Evolutionary conservation across 345 rosid species (phyloP).

Genomic region (Citrus australasica): DNA sequence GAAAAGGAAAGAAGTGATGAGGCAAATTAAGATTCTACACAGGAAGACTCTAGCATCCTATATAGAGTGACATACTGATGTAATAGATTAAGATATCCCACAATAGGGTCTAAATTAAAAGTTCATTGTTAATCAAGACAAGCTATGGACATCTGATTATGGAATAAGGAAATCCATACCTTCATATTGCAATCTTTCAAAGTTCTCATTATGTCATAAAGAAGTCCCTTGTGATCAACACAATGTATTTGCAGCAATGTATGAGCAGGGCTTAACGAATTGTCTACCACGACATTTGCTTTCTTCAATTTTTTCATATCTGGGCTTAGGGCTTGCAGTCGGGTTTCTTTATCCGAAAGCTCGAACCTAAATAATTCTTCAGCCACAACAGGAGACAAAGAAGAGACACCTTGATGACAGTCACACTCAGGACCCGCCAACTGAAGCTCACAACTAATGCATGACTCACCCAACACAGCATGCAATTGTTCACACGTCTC

Average conservation of each 20-base stretch:
- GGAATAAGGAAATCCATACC: constrained; percentile 34
- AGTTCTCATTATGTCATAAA: constrained; percentile 76
- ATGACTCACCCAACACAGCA: constrained; percentile 64
- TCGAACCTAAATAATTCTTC: constrained; percentile 57
- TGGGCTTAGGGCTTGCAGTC: constrained; percentile 54
- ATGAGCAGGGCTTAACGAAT: constrained; percentile 72
- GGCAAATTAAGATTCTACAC: too few species aligned
- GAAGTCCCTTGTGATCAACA: constrained; percentile 73
- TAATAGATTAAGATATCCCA: background rate
- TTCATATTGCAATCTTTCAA: constrained; percentile 73
- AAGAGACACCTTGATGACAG: constrained; percentile 41
- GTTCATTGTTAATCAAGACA: background rate
- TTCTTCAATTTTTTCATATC: constrained; percentile 58
- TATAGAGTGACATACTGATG: background rate
- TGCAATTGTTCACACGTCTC: constrained; percentile 56
- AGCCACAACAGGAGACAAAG: constrained; percentile 52
- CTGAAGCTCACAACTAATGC: constrained; percentile 77
- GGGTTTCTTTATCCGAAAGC: constrained; percentile 46
- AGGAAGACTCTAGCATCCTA: background rate
- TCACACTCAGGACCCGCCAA: constrained; percentile 70
- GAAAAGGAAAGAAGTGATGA: too few species aligned
- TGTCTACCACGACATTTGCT: constrained; percentile 53
- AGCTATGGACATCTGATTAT: background rate
- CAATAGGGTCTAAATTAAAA: background rate
- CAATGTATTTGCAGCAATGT: constrained; percentile 71